These are phyloP conservation scores for Eucalyptus paniculata DNA, from an alignment of 345 rosid genomes.

Conservation along the genomic window DNA sequence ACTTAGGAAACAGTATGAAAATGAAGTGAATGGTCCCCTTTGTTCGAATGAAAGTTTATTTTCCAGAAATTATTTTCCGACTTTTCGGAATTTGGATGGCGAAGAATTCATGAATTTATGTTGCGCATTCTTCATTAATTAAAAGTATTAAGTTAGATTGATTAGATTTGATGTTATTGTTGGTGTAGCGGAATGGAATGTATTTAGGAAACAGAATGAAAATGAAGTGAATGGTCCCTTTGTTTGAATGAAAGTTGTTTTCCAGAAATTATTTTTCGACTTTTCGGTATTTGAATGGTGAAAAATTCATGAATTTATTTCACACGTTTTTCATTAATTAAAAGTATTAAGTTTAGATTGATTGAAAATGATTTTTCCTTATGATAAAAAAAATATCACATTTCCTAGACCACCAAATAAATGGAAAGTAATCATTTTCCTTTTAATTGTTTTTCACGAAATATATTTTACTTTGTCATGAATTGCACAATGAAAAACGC, in stretches of 20 bases:
- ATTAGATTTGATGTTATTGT: background rate
- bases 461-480: background rate
- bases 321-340: background rate
- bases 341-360: background rate
- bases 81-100: fast-evolving
- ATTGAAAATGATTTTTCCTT: background rate
- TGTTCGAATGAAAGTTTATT: background rate
- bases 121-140: background rate
- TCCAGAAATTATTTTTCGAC: background rate
- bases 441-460: no score
- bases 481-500: background rate
- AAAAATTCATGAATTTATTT: background rate
- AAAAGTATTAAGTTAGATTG: background rate
- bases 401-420: background rate
- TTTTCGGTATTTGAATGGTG: fast-evolving
- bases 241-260: background rate
- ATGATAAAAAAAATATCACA: background rate
- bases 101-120: background rate
- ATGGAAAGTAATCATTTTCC: background rate
- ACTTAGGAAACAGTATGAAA: background rate
- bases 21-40: background rate
- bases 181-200: background rate
- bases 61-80: background rate
- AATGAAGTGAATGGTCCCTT: background rate
- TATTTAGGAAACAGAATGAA: background rate